Percentiles rank a stretch among this genome's conserved stretches.
These are phyloP conservation scores for Aaosphaeria pasadenensis DNA, from an alignment of 2,329 filamentous ascomycete genomes.

Conservation along the genomic window DNA sequence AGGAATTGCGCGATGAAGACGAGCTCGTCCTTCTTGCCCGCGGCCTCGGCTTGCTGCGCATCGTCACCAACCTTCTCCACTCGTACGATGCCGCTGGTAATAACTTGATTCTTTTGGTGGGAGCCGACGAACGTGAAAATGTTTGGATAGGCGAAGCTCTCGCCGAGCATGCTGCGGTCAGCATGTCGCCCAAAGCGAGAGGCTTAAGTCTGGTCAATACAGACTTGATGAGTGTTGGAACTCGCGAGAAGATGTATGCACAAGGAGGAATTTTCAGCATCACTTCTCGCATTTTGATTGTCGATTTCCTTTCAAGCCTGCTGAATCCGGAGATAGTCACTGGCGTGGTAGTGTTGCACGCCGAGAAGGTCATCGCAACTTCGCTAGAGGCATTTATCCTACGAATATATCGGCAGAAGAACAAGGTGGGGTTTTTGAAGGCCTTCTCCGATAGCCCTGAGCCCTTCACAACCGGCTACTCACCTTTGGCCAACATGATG, in stretches of 20 bases:
- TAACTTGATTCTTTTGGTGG: slow-evolving; percentile 85
- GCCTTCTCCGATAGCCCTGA: slow-evolving; percentile 94
- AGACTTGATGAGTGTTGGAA: slow-evolving; percentile 81
- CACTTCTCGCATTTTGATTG: slow-evolving; percentile 90
- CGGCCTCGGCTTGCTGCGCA: slow-evolving; percentile 84
- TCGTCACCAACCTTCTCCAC: slow-evolving; percentile 94
- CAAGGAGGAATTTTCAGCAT: slow-evolving; percentile 91
- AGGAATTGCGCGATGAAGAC: slow-evolving; percentile 70
- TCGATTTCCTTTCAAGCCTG: slow-evolving; percentile 83
- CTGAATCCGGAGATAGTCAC: slow-evolving; percentile 82
- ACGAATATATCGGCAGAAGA: slow-evolving; percentile 89
- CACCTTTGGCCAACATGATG: slow-evolving; percentile 86
- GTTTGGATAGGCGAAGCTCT: slow-evolving; percentile 94
- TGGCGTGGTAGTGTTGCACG: slow-evolving; percentile 82
- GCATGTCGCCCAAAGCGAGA: slow-evolving; percentile 74
- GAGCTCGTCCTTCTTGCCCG: slow-evolving; percentile 88
- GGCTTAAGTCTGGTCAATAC: slow-evolving; percentile 93
- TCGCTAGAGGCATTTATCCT: slow-evolving; percentile 94
- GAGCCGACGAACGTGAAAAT: slow-evolving; percentile 90
- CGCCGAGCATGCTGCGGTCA: slow-evolving; percentile 92
- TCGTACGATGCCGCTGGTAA: slow-evolving; percentile 95
- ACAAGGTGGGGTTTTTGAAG: slow-evolving; percentile 90
- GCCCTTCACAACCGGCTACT: slow-evolving; percentile 83
- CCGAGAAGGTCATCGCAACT: slow-evolving; percentile 80
- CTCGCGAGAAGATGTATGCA: slow-evolving; percentile 87